Percentiles rank a stretch among this genome's conserved stretches.
phyloP scores from a whole-genome alignment of 805 yeast species.

The Brettanomyces sp. region DNA sequence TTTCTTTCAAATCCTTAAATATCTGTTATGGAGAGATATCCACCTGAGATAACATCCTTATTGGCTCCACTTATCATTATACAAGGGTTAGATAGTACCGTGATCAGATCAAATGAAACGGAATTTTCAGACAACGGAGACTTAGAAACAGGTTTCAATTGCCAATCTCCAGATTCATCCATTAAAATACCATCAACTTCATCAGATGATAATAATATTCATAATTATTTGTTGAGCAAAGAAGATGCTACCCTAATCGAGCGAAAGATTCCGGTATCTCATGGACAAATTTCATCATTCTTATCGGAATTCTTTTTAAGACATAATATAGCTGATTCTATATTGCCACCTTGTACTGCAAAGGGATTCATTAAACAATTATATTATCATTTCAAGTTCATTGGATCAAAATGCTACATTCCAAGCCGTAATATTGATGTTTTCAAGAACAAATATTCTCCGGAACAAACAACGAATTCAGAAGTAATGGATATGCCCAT shows the following conservation, averaged over 20 bases:
- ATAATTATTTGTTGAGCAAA: background rate
- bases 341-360: constrained; percentile 11
- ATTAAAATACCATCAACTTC: background rate
- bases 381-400: constrained; percentile 22
- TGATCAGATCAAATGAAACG: too few species aligned
- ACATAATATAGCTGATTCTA: constrained; percentile 17
- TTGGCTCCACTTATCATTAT: constrained; percentile 31
- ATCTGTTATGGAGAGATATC: constrained; percentile 30
- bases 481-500: constrained; percentile 13
- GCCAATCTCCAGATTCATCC: background rate
- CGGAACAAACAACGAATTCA: background rate
- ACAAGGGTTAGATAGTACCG: constrained; percentile 24
- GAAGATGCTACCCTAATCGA: background rate
- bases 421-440: background rate
- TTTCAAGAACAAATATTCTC: background rate
- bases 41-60: constrained; percentile 24
- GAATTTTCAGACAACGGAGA: too few species aligned
- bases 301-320: constrained; percentile 16
- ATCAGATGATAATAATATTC: background rate
- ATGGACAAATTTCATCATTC: background rate
- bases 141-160: too few species aligned
- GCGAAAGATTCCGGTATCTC: background rate
- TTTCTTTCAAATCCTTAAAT: background rate
- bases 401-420: constrained; percentile 14
- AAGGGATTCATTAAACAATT: constrained; percentile 9